Evolutionary conservation across 768 basidiomycete species (phyloP).

Genomic region (Boletus patriciae): DNA sequence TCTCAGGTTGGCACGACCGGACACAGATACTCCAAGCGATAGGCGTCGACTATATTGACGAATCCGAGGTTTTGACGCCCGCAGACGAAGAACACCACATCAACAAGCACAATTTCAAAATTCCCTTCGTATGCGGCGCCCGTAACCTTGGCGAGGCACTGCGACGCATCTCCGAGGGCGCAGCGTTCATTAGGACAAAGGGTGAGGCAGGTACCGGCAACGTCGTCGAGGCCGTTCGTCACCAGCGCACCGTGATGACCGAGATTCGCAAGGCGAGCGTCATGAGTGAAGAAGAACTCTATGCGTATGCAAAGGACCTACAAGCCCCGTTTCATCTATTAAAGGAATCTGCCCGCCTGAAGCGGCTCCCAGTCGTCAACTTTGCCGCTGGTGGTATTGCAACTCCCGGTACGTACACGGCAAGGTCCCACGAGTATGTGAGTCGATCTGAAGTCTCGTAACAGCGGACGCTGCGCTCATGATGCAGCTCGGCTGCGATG

Average conservation of each 20-base stretch:
- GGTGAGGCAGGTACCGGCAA: slow-evolving; percentile 90
- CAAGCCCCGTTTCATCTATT: slow-evolving; percentile 93
- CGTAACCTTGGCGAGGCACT: slow-evolving; percentile 95
- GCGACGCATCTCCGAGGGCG: slow-evolving; percentile 94
- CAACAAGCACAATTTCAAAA: slow-evolving; percentile 94
- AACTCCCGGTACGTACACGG: slow-evolving; percentile 68
- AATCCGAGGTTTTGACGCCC: slow-evolving; percentile 92
- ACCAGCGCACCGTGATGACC: slow-evolving; percentile 78
- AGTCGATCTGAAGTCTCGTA: background rate
- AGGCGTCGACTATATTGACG: slow-evolving; percentile 96
- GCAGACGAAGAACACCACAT: slow-evolving; percentile 97
- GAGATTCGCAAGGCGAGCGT: slow-evolving; percentile 84
- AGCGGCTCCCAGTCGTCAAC: slow-evolving; percentile 92
- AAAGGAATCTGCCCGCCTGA: slow-evolving; percentile 93
- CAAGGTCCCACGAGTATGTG: background rate
- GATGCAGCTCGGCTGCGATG: slow-evolving; percentile 98
- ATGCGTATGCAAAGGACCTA: slow-evolving; percentile 88
- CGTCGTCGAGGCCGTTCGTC: slow-evolving; percentile 91
- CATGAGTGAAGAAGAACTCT: slow-evolving; percentile 95
- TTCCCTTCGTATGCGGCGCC: slow-evolving; percentile 95
- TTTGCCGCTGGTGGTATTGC: slow-evolving; percentile 96
- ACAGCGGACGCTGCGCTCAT: slow-evolving; percentile 93
- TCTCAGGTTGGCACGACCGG: background rate
- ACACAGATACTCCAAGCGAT: slow-evolving; percentile 85
- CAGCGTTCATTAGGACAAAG: slow-evolving; percentile 98